These are phyloP conservation scores for Henckelia pumila DNA, from an alignment of 257 asterid genomes.

Conservation along the genomic window DNA sequence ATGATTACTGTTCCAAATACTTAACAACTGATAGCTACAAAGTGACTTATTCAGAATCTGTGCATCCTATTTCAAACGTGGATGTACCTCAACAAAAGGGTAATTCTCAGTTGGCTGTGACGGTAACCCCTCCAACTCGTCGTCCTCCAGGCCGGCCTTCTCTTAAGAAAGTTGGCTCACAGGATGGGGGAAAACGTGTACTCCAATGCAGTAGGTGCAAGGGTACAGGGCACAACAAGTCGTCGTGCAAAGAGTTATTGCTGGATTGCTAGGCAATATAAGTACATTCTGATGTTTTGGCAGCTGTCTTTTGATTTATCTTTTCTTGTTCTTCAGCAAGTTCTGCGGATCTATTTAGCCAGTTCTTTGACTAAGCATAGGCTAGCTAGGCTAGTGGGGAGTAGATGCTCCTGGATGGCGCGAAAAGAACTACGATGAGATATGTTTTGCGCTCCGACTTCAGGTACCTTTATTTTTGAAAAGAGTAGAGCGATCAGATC, in stretches of 20 bases:
- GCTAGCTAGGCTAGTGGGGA: neutral
- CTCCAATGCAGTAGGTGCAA: conserved; percentile 95
- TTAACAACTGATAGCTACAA: conserved; percentile 66
- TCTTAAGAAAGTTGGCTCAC: conserved; percentile 61
- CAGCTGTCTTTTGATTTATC: conserved; percentile 20
- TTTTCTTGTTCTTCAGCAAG: neutral
- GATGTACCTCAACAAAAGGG: conserved; percentile 49
- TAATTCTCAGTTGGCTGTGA: conserved; percentile 43
- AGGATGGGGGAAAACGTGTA: conserved; percentile 64
- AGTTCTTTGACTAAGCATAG: neutral
- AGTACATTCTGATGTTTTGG: conserved; percentile 27
- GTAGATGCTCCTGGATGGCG: neutral
- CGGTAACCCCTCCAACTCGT: conserved; percentile 87
- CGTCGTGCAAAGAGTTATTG: conserved; percentile 82
- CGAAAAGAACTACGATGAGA: neutral
- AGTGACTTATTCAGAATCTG: conserved; percentile 64
- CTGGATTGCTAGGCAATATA: conserved; percentile 47
- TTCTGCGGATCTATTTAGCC: neutral
- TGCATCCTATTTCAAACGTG: conserved; percentile 53
- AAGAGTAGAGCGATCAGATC: neutral
- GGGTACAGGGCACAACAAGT: conserved; percentile 91
- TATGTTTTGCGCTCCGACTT: neutral
- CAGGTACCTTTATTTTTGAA: neutral
- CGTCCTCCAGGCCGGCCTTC: conserved; percentile 96
- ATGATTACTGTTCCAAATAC: conserved; percentile 70